Percentiles rank a stretch among this genome's conserved stretches.
These are phyloP conservation scores for Isabelozyma gotoi DNA, from an alignment of 805 yeast genomes.

Conservation along the genomic window DNA sequence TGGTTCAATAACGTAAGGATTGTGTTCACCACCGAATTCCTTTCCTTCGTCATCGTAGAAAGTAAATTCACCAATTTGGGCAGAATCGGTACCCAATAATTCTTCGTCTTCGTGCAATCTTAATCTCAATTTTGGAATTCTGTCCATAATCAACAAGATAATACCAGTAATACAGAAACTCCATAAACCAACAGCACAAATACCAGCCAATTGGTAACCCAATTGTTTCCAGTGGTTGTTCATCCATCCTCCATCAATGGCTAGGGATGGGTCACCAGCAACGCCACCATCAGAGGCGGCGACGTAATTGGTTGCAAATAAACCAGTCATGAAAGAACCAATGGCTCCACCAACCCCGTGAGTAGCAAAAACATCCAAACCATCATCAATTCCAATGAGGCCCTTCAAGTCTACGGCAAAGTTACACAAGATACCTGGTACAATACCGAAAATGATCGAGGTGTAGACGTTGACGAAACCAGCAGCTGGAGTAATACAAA, in stretches of 20 bases:
- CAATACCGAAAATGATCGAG: conserved; percentile 78
- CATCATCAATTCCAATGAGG: conserved; percentile 79
- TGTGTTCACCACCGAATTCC: conserved; percentile 21
- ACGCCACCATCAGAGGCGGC: conserved; percentile 77
- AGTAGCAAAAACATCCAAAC: conserved; percentile 89
- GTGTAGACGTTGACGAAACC: conserved; percentile 94
- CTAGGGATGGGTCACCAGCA: conserved; percentile 20
- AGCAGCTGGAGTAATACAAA: conserved; percentile 95
- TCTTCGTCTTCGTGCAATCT: conserved; percentile 87
- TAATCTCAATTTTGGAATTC: conserved; percentile 75
- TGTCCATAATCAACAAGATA: conserved; percentile 65
- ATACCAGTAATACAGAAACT: conserved; percentile 71
- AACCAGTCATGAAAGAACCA: conserved; percentile 84
- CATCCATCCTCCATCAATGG: conserved; percentile 82
- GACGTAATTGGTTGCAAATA: conserved; percentile 89
- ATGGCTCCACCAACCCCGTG: conserved; percentile 93
- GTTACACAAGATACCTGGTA: conserved; percentile 78
- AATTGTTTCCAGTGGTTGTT: conserved; percentile 80
- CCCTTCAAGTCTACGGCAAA: conserved; percentile 80
- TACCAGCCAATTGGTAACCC: conserved; percentile 85
- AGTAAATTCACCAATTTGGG: conserved; percentile 89
- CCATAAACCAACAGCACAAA: conserved; percentile 70
- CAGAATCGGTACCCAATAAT: conserved; percentile 81
- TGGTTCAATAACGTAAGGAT: conserved; percentile 71
- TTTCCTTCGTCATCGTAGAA: conserved; percentile 57